These are phyloP conservation scores for Globisporangium orthogonon DNA, from an alignment of 352 stramenopile species.

Conservation along the genomic window DNA sequence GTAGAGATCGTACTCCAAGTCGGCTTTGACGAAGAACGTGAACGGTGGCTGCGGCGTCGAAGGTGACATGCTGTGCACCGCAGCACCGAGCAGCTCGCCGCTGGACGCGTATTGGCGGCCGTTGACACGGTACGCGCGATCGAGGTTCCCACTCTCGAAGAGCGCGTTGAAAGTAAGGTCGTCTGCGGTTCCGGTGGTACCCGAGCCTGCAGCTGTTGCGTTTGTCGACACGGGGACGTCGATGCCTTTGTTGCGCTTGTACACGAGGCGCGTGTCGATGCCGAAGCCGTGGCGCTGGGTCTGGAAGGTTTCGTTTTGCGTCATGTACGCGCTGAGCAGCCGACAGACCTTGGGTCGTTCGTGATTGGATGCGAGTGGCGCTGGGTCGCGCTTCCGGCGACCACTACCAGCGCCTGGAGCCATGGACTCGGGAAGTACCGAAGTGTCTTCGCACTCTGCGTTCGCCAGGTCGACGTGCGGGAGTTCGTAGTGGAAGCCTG, in stretches of 20 bases:
- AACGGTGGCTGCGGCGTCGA: slow-evolving; percentile 26
- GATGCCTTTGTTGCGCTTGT: slow-evolving; percentile 55
- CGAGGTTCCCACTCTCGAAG: slow-evolving; percentile 79
- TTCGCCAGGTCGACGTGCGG: slow-evolving; percentile 33
- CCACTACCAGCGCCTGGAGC: slow-evolving; percentile 3
- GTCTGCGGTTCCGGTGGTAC: slow-evolving; percentile 8
- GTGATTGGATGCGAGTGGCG: slow-evolving; percentile 2
- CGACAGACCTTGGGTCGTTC: slow-evolving; percentile 29
- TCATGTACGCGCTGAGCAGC: slow-evolving; percentile 63
- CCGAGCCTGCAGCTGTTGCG: background rate
- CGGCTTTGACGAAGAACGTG: slow-evolving; percentile 45
- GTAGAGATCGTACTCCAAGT: slow-evolving; percentile 72
- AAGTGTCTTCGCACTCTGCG: slow-evolving; percentile 24
- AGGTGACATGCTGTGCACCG: background rate
- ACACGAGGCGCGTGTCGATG: slow-evolving; percentile 46
- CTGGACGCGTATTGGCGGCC: slow-evolving; percentile 46
- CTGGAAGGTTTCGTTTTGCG: slow-evolving; percentile 59
- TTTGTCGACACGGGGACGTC: slow-evolving; percentile 6
- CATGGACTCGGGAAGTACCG: background rate
- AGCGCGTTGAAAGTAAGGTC: slow-evolving; percentile 51
- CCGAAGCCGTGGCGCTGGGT: slow-evolving; percentile 51
- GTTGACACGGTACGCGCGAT: slow-evolving; percentile 53
- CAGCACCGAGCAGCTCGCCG: slow-evolving; percentile 22
- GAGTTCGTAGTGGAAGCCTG: slow-evolving; percentile 48
- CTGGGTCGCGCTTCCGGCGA: slow-evolving; percentile 1